A percentile compares a stretch with the other conserved stretches of the same genome.
Evolutionary conservation across 1,284 basidiomycete genomes (phyloP).

Genomic region (Apiotrichum sp.): DNA sequence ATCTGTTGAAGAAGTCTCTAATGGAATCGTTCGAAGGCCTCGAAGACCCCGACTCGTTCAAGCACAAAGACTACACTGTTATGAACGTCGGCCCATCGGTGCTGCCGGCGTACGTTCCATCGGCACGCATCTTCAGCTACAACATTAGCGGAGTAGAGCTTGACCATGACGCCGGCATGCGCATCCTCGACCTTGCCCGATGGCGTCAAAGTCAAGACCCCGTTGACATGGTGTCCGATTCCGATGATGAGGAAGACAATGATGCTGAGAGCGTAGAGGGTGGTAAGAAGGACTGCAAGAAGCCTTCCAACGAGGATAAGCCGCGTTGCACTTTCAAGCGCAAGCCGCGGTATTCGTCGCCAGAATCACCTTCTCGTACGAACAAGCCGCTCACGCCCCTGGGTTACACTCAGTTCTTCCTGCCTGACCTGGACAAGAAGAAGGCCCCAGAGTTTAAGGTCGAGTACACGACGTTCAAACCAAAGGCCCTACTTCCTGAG

Average conservation of each 20-base stretch:
- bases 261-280: neutral
- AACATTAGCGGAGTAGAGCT: conserved; percentile 55
- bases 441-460: conserved; percentile 59
- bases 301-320: conserved; percentile 43
- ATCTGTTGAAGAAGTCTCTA: conserved; percentile 38
- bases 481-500: conserved; percentile 45
- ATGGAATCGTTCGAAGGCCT: conserved; percentile 43
- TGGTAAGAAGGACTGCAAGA: conserved; percentile 34
- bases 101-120: conserved; percentile 82
- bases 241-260: conserved; percentile 18
- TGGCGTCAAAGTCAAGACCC: conserved; percentile 1
- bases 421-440: conserved; percentile 60
- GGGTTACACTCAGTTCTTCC: conserved; percentile 60
- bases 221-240: neutral
- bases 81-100: conserved; percentile 74
- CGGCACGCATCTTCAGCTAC: conserved; percentile 71
- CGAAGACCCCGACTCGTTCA: conserved; percentile 51
- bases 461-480: conserved; percentile 68
- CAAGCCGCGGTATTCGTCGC: conserved; percentile 39
- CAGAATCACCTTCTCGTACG: conserved; percentile 34
- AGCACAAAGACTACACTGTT: conserved; percentile 63
- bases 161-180: conserved; percentile 18
- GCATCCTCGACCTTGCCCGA: neutral
- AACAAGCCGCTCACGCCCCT: conserved; percentile 37
- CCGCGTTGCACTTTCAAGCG: conserved; percentile 44